Evolutionary conservation across 140 eudicot genomes (phyloP), one percentile per base, ranked within the genome.

Genomic region (Erigeron philadelphicus): DNA sequence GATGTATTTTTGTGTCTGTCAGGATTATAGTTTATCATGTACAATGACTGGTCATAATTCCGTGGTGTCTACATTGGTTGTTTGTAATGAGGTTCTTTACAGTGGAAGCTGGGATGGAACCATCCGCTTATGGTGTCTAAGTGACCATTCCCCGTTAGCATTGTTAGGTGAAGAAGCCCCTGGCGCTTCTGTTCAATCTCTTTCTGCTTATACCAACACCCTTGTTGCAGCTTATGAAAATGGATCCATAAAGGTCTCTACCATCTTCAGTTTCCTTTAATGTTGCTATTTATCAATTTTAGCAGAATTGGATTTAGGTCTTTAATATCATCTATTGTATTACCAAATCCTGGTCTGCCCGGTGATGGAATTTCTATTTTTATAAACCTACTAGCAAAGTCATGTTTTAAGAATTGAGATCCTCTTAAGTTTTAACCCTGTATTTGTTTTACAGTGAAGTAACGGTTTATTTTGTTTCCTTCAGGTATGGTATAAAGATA

Each of bases 21-120:
- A 90, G 96, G 94, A 91, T 78, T 82, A 84, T 66, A 88, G 75
- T 43, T 68, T 86, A 48, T 68, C 83, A 13, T 82, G 81, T 78
- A 79, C 75, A 1, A 88, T 91, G 97, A 81, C 59, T 48, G 97
- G 97, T 67, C 97, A 91, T 74, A 91, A 82, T 65, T 88, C 97
- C 48, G 95, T 88, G 50, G 97, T 91, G 44, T 91, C 92, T 21
- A 47, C 87, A 16, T 71, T 91, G 59, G 87, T 81, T 44, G 80
- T 86, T 66, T 79, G 80, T 71, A 71, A 75, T 55, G 89, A 85
- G 62, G 85, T 88, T 77, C 89, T 91, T 15, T 91, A 84, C 48
- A 92, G 98, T 76, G 98, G 98, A 73, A 92, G 98, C 67, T 92
- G 98, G 98, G 98, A 92, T 70, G 98, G 98, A 74, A 86, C 95